phyloP scores from a whole-genome alignment of 768 basidiomycete genomes.

The Kwoniella europaea region DNA sequence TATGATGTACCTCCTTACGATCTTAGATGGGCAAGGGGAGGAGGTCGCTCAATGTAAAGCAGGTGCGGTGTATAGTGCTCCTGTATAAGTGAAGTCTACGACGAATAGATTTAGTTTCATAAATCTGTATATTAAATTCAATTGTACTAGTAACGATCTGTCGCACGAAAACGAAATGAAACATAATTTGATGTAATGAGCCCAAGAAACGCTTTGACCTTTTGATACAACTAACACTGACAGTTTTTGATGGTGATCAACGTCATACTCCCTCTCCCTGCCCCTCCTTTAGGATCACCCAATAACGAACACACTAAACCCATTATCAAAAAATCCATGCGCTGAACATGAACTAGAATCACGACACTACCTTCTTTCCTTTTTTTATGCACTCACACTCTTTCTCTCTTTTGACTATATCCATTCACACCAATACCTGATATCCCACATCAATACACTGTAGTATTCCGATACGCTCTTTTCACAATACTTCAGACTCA shows the following conservation, averaged over 20 bases:
- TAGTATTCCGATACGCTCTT: too few relatives aligned
- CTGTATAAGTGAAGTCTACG: background rate
- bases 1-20: constrained; percentile 22
- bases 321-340: too few relatives aligned
- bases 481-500: too few relatives aligned
- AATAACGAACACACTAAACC: background rate
- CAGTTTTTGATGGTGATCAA: background rate
- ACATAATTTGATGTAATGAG: background rate
- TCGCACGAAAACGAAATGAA: background rate
- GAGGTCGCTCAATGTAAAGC: constrained; percentile 19
- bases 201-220: background rate
- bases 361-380: too few relatives aligned
- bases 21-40: constrained; percentile 12
- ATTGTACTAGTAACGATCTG: background rate
- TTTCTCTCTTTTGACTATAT: too few relatives aligned
- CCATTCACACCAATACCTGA: too few relatives aligned
- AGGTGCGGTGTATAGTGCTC: constrained; percentile 12
- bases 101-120: background rate
- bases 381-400: too few relatives aligned
- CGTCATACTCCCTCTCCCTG: background rate
- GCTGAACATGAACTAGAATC: too few relatives aligned
- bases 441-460: too few relatives aligned
- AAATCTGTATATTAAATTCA: background rate
- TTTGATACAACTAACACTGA: background rate
- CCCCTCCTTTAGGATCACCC: background rate